phyloP scores from a whole-genome alignment of 352 stramenopile species.

The Phytophthora hybrid region DNA sequence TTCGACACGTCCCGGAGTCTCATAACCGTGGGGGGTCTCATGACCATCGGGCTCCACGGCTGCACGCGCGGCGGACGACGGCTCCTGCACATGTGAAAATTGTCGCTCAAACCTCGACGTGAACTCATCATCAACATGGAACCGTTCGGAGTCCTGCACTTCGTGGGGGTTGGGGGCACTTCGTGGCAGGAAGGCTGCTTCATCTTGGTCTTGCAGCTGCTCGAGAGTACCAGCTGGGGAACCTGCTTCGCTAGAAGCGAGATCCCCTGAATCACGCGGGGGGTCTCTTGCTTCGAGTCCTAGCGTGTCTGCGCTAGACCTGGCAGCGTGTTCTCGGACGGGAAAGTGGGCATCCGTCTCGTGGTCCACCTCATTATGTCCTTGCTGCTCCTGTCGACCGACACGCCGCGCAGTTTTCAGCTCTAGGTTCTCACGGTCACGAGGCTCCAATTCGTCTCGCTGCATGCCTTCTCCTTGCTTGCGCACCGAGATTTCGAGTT shows the following conservation, averaged over 20 bases:
- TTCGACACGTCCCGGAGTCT: slow-evolving; percentile 6
- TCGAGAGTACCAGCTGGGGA: not conserved
- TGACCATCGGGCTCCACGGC: slow-evolving; percentile 2
- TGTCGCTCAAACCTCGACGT: not conserved
- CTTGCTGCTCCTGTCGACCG: not conserved
- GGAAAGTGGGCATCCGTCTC: not conserved
- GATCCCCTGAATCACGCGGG: not conserved
- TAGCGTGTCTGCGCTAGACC: not conserved
- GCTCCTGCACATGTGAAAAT: not conserved
- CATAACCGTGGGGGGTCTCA: not conserved
- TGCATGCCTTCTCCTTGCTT: slow-evolving; percentile 82
- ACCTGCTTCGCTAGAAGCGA: not conserved
- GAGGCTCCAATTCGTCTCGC: slow-evolving; percentile 70
- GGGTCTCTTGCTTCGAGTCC: not conserved
- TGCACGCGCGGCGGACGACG: not conserved
- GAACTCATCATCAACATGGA: no score
- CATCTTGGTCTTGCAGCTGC: slow-evolving; percentile 5
- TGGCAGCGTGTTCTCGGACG: not conserved
- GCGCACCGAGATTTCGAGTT: slow-evolving; percentile 72
- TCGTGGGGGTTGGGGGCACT: no score
- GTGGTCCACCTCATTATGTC: not conserved
- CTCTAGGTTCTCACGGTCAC: slow-evolving; percentile 53
- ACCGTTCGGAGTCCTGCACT: no score
- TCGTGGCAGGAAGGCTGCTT: slow-evolving; percentile 6
- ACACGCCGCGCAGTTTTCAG: not conserved